phyloP scores from a whole-genome alignment of 208 protist genomes.

The Vickermania ingenoplastis region DNA sequence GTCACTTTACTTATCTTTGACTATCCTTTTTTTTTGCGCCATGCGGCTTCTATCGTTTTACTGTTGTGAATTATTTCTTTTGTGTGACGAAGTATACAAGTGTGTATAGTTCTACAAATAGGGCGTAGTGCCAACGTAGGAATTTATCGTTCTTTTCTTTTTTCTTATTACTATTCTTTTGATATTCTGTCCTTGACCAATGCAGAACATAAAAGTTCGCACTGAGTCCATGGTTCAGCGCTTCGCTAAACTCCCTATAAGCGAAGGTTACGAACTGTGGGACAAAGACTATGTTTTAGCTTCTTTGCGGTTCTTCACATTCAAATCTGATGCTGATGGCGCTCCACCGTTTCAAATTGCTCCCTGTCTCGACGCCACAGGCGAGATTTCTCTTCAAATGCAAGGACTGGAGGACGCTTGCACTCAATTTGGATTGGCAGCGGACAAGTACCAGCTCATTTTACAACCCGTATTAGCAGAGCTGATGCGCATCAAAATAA shows the following conservation, averaged over 20 bases:
- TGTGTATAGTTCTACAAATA: too few relatives aligned
- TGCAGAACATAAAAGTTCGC: constrained; percentile 59
- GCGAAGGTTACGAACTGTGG: constrained; percentile 84
- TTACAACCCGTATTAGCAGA: constrained; percentile 66
- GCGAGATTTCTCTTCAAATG: constrained; percentile 70
- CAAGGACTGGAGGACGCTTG: constrained; percentile 69
- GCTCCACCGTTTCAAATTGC: constrained; percentile 79
- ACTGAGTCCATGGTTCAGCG: constrained; percentile 85
- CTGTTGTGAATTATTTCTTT: constrained; percentile 3
- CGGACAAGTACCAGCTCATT: constrained; percentile 75
- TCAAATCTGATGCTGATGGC: constrained; percentile 61
- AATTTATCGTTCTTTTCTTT: constrained; percentile 3
- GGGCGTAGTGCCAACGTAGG: too few relatives aligned
- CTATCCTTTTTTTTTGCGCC: constrained; percentile 1
- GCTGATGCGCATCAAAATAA: constrained; percentile 68
- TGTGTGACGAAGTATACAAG: too few relatives aligned
- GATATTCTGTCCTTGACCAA: constrained; percentile 10
- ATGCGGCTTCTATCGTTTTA: constrained; percentile 5
- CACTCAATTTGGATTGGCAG: constrained; percentile 64
- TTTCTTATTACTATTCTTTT: constrained; percentile 3
- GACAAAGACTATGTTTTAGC: constrained; percentile 82
- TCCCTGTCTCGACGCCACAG: constrained; percentile 72
- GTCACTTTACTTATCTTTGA: constrained; percentile 1
- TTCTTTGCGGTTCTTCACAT: constrained; percentile 81
- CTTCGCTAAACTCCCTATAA: constrained; percentile 76